Evolutionary conservation across 1,284 basidiomycete species (phyloP), one percentile per base, ranked within the genome.

Genomic region (Gomphus bonarii): DNA sequence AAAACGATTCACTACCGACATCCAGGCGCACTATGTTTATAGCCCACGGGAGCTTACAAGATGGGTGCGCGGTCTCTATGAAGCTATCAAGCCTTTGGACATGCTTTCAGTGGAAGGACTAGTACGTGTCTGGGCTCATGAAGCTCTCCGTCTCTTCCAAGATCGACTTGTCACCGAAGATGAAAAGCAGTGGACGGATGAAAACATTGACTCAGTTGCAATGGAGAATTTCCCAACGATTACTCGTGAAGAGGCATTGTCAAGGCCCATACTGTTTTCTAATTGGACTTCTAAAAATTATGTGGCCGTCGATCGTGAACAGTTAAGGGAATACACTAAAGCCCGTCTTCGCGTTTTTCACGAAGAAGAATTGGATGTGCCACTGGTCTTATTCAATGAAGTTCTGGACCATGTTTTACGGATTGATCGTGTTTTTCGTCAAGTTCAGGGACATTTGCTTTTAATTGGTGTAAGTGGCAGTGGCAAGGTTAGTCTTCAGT

Each of bases 231-330:
- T 99, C 84, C 95, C 95, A 0, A 94, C 88, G 6, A 86, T 97
- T 68, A 86, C 91, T 66, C 78, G 80, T 33, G 82, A 84, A 18
- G 91, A 95, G 66, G 88, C 91, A 1, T 78, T 99, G 30, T 71
- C 67, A 25, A 82, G 97, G 20, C 97, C 97, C 0, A 95, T 99
- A 63, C 75, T 99, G 36, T 99, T 95, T 78, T 97, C 94, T 4
- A 98, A 99, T 69, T 99, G 97, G 97, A 97, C 95, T 0, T 95
- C 95, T n/a, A 93, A 95, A 72, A 77, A 97, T 69, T 98, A 98
- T 69, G 84, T 97, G 58, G 85, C 94, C 3, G 95, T 99, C 50
- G 92, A 97, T 61, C 82, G 97, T 55, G 95, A 97, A 65, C 77
- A 84, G 43, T 81, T 99, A 10, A 84, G 97, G 51, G 95, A 97